phyloP scores from a whole-genome alignment of 257 asterid species.

The Jacaranda mimosifolia region DNA sequence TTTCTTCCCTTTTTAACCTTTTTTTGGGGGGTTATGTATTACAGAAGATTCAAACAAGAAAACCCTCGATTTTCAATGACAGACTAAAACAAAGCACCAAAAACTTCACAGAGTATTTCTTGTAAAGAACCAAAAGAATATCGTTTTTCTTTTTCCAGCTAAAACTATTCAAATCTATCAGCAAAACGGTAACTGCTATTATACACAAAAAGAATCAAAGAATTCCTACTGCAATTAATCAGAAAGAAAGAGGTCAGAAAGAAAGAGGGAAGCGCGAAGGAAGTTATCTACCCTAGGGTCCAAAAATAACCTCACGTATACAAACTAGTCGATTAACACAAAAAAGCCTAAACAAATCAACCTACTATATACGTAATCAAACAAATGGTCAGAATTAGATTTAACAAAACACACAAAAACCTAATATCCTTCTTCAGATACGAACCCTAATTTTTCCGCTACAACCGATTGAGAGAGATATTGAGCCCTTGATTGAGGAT shows the following conservation, averaged over 20 bases:
- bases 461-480: constrained; percentile 48
- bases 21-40: constrained; percentile 12
- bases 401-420: constrained; percentile 20
- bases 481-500: constrained; percentile 41
- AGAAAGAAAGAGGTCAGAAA: neutral
- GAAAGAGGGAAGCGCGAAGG: neutral
- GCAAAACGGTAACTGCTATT: constrained; percentile 17
- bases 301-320: constrained; percentile 22
- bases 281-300: constrained; percentile 44
- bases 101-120: constrained; percentile 81
- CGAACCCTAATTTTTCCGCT: constrained; percentile 41
- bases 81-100: constrained; percentile 86
- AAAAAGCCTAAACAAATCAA: neutral
- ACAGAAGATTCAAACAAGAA: constrained; percentile 58
- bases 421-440: constrained; percentile 45
- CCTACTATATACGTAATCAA: constrained; percentile 6
- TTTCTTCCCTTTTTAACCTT: neutral
- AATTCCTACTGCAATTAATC: constrained; percentile 34
- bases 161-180: constrained; percentile 34
- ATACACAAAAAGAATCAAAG: constrained; percentile 52
- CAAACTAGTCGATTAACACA: constrained; percentile 22
- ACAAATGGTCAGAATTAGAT: constrained; percentile 27
- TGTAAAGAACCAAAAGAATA: constrained; percentile 50
- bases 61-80: constrained; percentile 89
- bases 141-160: constrained; percentile 24